phyloP scores from a whole-genome alignment of 192 early-diverging fungal species.

The Phycomyces blakesleeanus region DNA sequence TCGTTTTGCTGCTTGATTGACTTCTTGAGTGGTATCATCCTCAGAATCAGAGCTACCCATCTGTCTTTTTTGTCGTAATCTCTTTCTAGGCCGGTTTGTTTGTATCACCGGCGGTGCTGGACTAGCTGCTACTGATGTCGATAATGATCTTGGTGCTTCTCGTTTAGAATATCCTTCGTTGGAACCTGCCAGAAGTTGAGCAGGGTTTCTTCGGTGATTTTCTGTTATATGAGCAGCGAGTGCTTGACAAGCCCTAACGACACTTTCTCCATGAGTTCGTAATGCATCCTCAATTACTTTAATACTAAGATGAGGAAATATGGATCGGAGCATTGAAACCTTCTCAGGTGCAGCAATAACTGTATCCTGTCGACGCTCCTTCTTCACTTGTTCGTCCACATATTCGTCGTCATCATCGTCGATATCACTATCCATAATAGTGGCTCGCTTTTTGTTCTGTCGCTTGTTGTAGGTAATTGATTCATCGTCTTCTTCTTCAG shows the following conservation, averaged over 20 bases:
- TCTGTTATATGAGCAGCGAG: too few species aligned
- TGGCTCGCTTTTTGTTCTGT: neutral
- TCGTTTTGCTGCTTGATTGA: neutral
- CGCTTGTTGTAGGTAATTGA: neutral
- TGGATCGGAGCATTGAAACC: neutral
- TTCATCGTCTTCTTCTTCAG: neutral
- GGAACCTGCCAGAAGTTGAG: too few species aligned
- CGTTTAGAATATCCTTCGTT: too few species aligned
- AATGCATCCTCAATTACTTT: neutral
- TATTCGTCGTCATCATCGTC: constrained; percentile 8
- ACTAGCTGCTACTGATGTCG: neutral
- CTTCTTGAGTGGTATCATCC: neutral
- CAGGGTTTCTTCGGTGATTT: too few species aligned
- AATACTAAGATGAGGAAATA: neutral
- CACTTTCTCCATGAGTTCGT: neutral
- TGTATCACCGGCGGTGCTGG: neutral
- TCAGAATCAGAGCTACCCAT: neutral
- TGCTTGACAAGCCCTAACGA: neutral
- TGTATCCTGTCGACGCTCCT: neutral
- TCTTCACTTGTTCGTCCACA: neutral
- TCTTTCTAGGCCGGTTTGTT: neutral
- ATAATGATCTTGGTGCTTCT: neutral
- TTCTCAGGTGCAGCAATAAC: neutral
- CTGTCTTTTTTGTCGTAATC: neutral
- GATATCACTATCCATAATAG: neutral